Evolutionary conservation across 371 early-diverging fungal genomes (phyloP).

Genomic region (Circinella umbellata): DNA sequence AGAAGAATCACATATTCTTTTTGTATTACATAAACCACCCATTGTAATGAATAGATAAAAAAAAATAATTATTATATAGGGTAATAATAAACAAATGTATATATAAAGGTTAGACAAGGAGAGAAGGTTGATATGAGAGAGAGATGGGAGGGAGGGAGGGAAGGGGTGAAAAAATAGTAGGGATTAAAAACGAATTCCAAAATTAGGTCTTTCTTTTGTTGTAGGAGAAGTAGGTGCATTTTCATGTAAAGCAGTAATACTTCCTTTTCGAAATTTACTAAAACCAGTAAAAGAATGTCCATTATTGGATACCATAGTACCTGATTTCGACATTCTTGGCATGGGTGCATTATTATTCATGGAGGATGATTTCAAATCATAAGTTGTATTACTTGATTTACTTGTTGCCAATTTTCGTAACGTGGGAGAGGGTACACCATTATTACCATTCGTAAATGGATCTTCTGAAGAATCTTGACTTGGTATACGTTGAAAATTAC

Average conservation of each 20-base stretch:
- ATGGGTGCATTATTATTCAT: neutral
- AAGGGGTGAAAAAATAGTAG: no score
- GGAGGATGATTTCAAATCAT: neutral
- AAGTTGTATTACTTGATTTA: slow-evolving; percentile 20
- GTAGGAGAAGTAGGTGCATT: neutral
- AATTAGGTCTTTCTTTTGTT: slow-evolving; percentile 1
- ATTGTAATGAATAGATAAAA: no score
- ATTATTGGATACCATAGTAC: slow-evolving; percentile 15
- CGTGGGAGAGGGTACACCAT: neutral
- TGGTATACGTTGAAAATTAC: neutral
- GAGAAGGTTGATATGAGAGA: no score
- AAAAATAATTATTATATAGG: no score
- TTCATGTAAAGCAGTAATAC: neutral
- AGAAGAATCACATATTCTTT: no score
- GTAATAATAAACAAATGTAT: no score
- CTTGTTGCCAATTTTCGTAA: slow-evolving; percentile 17
- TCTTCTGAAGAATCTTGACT: neutral
- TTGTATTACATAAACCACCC: no score
- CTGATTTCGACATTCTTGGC: slow-evolving; percentile 26
- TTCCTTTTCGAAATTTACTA: slow-evolving; percentile 7
- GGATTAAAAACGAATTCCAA: slow-evolving; percentile 6
- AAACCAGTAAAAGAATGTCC: slow-evolving; percentile 4
- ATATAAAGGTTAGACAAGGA: no score
- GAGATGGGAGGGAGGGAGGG: no score
- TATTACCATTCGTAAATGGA: neutral